Percentiles rank a stretch among this genome's conserved stretches.
Evolutionary conservation across 2,329 filamentous ascomycete genomes (phyloP).

Genomic region (Fusarium proliferatum): DNA sequence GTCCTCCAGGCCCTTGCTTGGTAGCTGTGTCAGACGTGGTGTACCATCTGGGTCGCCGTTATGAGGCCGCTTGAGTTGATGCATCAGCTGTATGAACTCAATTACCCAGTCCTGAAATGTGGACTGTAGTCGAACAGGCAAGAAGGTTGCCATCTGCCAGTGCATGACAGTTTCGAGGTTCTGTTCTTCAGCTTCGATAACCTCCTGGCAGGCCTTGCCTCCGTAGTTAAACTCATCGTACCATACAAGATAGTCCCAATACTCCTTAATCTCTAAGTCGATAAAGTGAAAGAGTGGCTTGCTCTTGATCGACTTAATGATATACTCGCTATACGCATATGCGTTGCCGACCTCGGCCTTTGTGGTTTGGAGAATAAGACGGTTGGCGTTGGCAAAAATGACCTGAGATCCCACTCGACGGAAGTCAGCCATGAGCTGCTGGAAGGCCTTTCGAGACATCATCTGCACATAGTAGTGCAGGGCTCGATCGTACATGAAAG

Average conservation of each 20-base stretch:
- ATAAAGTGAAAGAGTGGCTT: constrained; percentile 98
- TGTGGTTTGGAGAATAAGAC: constrained; percentile 91
- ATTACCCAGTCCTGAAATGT: constrained; percentile 93
- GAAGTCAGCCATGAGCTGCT: constrained; percentile 97
- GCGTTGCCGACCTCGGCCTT: constrained; percentile 98
- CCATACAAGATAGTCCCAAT: constrained; percentile 99
- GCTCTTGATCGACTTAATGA: constrained; percentile 94
- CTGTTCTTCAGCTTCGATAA: constrained; percentile 78
- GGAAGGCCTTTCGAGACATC: constrained; percentile 97
- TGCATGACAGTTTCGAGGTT: constrained; percentile 93
- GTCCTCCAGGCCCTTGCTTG: constrained; percentile 68
- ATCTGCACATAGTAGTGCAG: constrained; percentile 98
- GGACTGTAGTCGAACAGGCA: constrained; percentile 82
- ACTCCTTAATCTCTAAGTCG: constrained; percentile 96
- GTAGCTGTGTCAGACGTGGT: constrained; percentile 68
- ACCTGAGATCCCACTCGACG: constrained; percentile 93
- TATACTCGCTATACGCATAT: constrained; percentile 96
- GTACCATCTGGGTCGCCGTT: constrained; percentile 63
- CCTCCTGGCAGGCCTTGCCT: constrained; percentile 87
- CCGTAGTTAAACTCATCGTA: constrained; percentile 99
- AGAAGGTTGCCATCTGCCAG: constrained; percentile 94
- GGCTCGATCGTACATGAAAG: constrained; percentile 93
- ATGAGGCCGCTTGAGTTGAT: constrained; percentile 78
- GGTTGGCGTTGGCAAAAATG: constrained; percentile 91
- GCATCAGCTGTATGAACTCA: constrained; percentile 96